Evolutionary conservation across 176 grass and related monocot genomes (phyloP).

Genomic region (Guadua angustifolia): DNA sequence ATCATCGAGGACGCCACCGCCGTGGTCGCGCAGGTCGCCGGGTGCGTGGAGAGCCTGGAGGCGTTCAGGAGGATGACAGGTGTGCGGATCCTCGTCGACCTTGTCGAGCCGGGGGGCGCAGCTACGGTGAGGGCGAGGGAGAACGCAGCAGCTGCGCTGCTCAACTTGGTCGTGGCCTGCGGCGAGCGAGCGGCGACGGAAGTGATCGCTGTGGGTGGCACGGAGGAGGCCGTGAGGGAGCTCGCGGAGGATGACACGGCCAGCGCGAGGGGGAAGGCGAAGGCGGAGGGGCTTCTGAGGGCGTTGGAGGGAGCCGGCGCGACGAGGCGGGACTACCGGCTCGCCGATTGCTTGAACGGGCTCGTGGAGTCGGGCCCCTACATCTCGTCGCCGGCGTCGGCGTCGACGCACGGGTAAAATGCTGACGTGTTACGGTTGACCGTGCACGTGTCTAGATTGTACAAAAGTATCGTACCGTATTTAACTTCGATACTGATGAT

Average conservation of each 20-base stretch:
- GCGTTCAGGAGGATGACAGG: constrained; percentile 70
- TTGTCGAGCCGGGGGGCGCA: constrained; percentile 52
- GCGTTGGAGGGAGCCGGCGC: constrained; percentile 47
- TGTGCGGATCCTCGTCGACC: constrained; percentile 68
- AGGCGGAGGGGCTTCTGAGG: constrained; percentile 69
- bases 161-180: constrained; percentile 81
- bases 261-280: constrained; percentile 71
- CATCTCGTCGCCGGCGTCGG: constrained; percentile 58
- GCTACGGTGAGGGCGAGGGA: constrained; percentile 57
- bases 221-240: constrained; percentile 55
- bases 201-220: constrained; percentile 59
- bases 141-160: constrained; percentile 76
- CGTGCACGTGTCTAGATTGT: not conserved
- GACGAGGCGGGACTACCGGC: constrained; percentile 37
- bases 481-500: not conserved
- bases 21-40: constrained; percentile 84
- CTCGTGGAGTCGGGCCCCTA: constrained; percentile 51
- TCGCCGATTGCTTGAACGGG: constrained; percentile 54
- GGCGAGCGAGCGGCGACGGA: constrained; percentile 57
- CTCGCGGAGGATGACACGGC: constrained; percentile 48
- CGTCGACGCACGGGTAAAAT: constrained; percentile 41
- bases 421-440: not conserved
- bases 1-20: constrained; percentile 87
- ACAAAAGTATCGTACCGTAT: not conserved
- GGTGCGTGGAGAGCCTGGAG: constrained; percentile 77